These are phyloP conservation scores for grape (Vitis vinifera) DNA, from an alignment of 164 flowering plant species.

Conservation along the genomic window ASM3070453v1 NC_081820.1:26167501-26168000, in stretches of 20 bases:
- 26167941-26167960: neutral
- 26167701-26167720: neutral
- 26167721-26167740: conserved; percentile 12
- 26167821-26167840: conserved; percentile 4
- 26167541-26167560: no score
- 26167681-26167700: no score
- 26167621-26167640: conserved; percentile 14
- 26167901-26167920: conserved; percentile 17
- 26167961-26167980: neutral
- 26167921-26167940: conserved; percentile 1
- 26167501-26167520: no score
- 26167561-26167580: no score
- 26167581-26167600: no score
- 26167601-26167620: neutral
- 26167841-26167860: conserved; percentile 28
- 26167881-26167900: conserved; percentile 22
- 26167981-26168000: no score
- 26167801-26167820: conserved; percentile 21
- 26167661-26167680: no score
- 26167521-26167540: no score
- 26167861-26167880: conserved; percentile 30
- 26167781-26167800: conserved; percentile 7
- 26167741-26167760: conserved; percentile 7
- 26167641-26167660: neutral
- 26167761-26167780: conserved; percentile 20